These are phyloP conservation scores for Scedosporium dehoogii DNA, from an alignment of 2,329 filamentous ascomycete genomes.

Conservation along the genomic window DNA sequence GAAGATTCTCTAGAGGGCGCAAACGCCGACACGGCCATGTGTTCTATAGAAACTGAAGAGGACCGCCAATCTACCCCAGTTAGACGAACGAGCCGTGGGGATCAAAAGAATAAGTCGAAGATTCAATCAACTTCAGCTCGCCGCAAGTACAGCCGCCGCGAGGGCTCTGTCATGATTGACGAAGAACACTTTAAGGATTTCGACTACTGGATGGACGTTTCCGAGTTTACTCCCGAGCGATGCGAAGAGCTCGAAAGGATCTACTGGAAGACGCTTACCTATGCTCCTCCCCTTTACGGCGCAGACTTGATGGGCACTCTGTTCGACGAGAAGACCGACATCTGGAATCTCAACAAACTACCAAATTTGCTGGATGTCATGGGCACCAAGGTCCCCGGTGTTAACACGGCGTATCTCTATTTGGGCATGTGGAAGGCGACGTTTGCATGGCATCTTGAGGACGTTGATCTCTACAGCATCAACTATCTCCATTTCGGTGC, in stretches of 20 bases:
- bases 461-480: conserved; percentile 98
- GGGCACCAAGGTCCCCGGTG: conserved; percentile 90
- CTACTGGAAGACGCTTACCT: conserved; percentile 97
- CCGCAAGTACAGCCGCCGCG: conserved; percentile 74
- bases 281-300: conserved; percentile 88
- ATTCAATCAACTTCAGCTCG: conserved; percentile 74
- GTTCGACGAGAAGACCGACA: conserved; percentile 74
- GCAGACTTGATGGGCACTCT: conserved; percentile 94
- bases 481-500: conserved; percentile 99
- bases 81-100: conserved; percentile 38
- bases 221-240: conserved; percentile 81
- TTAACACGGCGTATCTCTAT: conserved; percentile 96
- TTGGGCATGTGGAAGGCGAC: conserved; percentile 99
- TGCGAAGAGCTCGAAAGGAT: conserved; percentile 89
- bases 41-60: conserved; percentile 26
- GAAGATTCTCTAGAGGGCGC: conserved; percentile 22
- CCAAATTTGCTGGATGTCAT: conserved; percentile 89
- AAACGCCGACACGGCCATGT: conserved; percentile 33
- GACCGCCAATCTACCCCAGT: conserved; percentile 20
- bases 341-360: conserved; percentile 92
- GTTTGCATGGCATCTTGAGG: conserved; percentile 97
- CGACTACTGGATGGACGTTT: conserved; percentile 78
- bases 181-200: conserved; percentile 86
- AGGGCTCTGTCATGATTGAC: conserved; percentile 70
- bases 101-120: conserved; percentile 41